Conservation (phyloP, 1,284 basidiomycete genomes). For the Neolentinus lepideus region DNA sequence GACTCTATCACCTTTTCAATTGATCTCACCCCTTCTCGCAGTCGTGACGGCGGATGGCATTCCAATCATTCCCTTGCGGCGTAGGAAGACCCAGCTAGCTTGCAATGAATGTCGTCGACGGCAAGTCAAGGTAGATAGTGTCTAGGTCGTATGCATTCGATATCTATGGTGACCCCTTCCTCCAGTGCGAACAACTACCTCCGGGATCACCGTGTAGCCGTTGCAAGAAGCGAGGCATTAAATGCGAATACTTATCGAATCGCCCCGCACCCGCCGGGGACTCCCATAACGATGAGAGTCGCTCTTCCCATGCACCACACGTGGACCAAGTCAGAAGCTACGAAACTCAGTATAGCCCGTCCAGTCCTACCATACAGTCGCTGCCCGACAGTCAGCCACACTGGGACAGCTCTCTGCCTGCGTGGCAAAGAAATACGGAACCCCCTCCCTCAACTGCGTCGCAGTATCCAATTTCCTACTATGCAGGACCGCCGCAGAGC, state of each 20-base stretch:
- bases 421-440: neutral
- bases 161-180: neutral
- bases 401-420: neutral
- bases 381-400: neutral
- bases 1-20: neutral
- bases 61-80: slow-evolving; percentile 17
- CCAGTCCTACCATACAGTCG: neutral
- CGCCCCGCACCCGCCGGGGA: neutral
- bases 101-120: slow-evolving; percentile 44
- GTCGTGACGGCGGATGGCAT: slow-evolving; percentile 3
- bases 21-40: neutral
- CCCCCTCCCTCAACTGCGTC: neutral
- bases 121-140: slow-evolving; percentile 39
- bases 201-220: slow-evolving; percentile 18
- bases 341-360: neutral
- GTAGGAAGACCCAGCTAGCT: slow-evolving; percentile 40
- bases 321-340: neutral
- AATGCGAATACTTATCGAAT: slow-evolving; percentile 23
- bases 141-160: slow-evolving; percentile 1
- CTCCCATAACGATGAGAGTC: neutral
- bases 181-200: slow-evolving; percentile 2
- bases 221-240: slow-evolving; percentile 23
- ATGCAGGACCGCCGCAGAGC: neutral
- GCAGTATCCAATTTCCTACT: neutral
- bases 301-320: neutral